phyloP scores from a whole-genome alignment of 2,329 filamentous ascomycete species.

The Cercospora beticola region DNA sequence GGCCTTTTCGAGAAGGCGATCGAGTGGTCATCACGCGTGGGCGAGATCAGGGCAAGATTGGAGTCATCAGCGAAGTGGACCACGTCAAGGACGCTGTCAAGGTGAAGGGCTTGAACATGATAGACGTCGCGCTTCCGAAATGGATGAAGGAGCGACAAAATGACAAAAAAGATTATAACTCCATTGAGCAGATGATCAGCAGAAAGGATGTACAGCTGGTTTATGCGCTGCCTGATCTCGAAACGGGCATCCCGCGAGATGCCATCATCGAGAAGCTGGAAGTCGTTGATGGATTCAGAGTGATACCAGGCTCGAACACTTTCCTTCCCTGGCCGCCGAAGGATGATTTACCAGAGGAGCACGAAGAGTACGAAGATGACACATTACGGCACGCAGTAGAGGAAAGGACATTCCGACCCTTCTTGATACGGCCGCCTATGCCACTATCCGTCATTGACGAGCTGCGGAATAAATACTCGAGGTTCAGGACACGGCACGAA shows the following conservation, averaged over 20 bases:
- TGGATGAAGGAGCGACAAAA: conserved; percentile 44
- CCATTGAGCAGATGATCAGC: conserved; percentile 49
- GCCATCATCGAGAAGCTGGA: conserved; percentile 63
- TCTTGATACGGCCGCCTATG: conserved; percentile 73
- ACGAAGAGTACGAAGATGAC: conserved; percentile 62
- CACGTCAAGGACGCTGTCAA: conserved; percentile 37
- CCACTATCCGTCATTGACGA: conserved; percentile 78
- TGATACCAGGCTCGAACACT: conserved; percentile 70
- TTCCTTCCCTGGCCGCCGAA: conserved; percentile 72
- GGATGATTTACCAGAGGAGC: conserved; percentile 42
- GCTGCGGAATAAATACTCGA: conserved; percentile 77
- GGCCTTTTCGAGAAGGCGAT: conserved; percentile 58
- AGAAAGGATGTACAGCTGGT: conserved; percentile 77
- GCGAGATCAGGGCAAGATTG: conserved; percentile 79
- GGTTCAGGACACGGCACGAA: conserved; percentile 78
- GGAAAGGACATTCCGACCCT: conserved; percentile 73
- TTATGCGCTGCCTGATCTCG: conserved; percentile 66
- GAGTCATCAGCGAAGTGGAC: conserved; percentile 61
- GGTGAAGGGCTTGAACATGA: conserved; percentile 44
- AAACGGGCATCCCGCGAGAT: conserved; percentile 66
- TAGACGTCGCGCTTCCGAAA: conserved; percentile 45
- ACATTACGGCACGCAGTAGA: conserved; percentile 76
- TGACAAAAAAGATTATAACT: conserved; percentile 36
- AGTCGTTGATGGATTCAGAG: conserved; percentile 40
- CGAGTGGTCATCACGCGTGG: conserved; percentile 80